phyloP scores from a whole-genome alignment of 2,329 filamentous ascomycete genomes.

The Penicillium polonicum region DNA sequence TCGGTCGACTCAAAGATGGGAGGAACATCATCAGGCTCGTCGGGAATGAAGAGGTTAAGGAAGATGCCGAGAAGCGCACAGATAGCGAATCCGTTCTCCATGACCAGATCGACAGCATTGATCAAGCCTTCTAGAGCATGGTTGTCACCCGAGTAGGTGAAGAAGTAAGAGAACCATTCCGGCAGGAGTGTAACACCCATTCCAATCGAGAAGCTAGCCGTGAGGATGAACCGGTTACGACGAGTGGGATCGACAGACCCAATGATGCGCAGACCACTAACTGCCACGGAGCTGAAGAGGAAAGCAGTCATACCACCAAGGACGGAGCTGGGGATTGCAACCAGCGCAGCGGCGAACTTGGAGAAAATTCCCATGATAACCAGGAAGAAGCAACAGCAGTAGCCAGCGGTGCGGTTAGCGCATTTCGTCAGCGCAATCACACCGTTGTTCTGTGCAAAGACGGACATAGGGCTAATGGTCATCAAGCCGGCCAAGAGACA shows the following conservation, averaged over 20 bases:
- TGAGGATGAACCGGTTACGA: constrained; percentile 66
- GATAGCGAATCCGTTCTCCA: constrained; percentile 63
- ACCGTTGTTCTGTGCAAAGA: constrained; percentile 68
- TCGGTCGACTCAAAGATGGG: constrained; percentile 26
- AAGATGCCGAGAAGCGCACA: constrained; percentile 71
- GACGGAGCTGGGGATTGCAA: constrained; percentile 59
- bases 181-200: constrained; percentile 54
- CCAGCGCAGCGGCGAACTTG: constrained; percentile 68
- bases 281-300: constrained; percentile 64
- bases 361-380: constrained; percentile 69
- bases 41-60: constrained; percentile 69
- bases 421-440: constrained; percentile 67
- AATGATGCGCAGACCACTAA: constrained; percentile 66
- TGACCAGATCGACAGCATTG: constrained; percentile 60
- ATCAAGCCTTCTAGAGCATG: constrained; percentile 63
- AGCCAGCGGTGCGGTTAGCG: constrained; percentile 67
- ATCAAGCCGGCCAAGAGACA: constrained; percentile 62
- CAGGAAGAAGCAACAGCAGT: constrained; percentile 64
- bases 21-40: constrained; percentile 70
- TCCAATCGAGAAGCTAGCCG: constrained; percentile 60
- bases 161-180: constrained; percentile 50
- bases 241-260: constrained; percentile 62
- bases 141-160: constrained; percentile 54
- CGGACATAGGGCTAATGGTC: constrained; percentile 68
- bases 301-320: constrained; percentile 59